Evolutionary conservation across 768 basidiomycete species (phyloP), one percentile per base, ranked within the genome.

Genomic region (Erythrobasidium yunnanense): DNA sequence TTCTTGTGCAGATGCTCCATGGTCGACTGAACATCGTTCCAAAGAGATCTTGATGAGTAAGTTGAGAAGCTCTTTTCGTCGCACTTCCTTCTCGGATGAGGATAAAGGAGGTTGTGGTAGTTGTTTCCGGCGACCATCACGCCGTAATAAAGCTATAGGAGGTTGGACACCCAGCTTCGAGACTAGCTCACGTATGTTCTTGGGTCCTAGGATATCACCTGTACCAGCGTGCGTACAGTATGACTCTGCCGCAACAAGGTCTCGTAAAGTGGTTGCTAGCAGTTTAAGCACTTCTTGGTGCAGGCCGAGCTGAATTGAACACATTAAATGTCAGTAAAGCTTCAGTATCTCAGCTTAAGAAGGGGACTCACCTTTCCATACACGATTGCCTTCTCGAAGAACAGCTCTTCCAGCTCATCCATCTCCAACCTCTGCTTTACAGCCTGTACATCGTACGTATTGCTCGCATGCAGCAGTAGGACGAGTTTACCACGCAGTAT

Each of bases 181-280:
- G 8, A 51, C 7, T 4, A 63, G 49, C 47, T 63, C 60, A 8
- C 60, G 15, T 4, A 63, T 49, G n/a, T 27, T 76, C 68, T 82
- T 84, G 1, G 80, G 77, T 0, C 86, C 80, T 2, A 95, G 77
- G 23, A 93, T 81, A 22, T 83, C 82, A 23, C 60, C 60, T 11
- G 46, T 63, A 3, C 91, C 89, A 18, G 84, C 85, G 32, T 86
- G 82, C 0, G 85, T 81, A 71, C 91, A 93, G 75, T 91, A 95
- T 3, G 84, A 81, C 73, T 93, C 89, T 0, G 90, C 88, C 1
- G 88, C 87, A 0, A 81, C 77, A 0, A 82, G 79, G 73, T 96
- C 92, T 55, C 81, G 81, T 8, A 95, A 77, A 35, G 82, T 81
- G 66, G 83, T 80, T 5, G 85, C 86, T 5, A 96, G 82, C 0